Evolutionary conservation across 768 basidiomycete species (phyloP), one percentile per base, ranked within the genome.

Genomic region (Hygrocybe coccinea): DNA sequence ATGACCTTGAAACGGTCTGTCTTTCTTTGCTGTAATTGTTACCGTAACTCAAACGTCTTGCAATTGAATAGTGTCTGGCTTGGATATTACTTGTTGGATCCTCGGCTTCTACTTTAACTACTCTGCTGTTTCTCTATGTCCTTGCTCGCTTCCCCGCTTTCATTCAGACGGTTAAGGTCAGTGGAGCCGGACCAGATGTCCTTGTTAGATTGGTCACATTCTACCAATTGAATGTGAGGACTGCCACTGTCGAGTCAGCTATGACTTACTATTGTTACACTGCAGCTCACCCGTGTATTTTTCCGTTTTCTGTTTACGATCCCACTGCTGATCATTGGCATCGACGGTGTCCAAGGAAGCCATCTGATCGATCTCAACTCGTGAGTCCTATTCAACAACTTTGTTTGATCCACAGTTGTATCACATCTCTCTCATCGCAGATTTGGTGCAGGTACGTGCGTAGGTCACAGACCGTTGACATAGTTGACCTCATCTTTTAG

Each of bases 81-180:
- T 91, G 83, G 77, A 86, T 89, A n/a, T 84, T 90, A 60, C 72
- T 91, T 2, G 78, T 81, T 19, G 90, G 91, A 11, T 78, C 87
- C 0, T 72, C 78, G 11, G 83, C 83, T 1, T 84, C 86, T 14
- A 84, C 83, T 1, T 69, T 73, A 2, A 91, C 87, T 10, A 89
- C 87, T 1, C 29, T 90, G 21, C 77, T 73, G 50, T 91, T 90
- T 63, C 71, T 91, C 55, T 86, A 83, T 59, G 86, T 91, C 21
- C 79, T 91, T 15, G 75, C 74, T 49, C 78, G 79, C 0, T 91
- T 91, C 64, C 88, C 89, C 2, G 61, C 63, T 3, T 91, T 92
- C 69, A 79, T 92, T 50, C 75, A 74, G 19, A 77, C 81, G 52
- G 85, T 92, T 57, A 87, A 85, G 65, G 73, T 74, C 3, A 89